These are phyloP conservation scores for Hypholoma fasciculare DNA, from an alignment of 768 basidiomycete species.

Conservation along the genomic window DNA sequence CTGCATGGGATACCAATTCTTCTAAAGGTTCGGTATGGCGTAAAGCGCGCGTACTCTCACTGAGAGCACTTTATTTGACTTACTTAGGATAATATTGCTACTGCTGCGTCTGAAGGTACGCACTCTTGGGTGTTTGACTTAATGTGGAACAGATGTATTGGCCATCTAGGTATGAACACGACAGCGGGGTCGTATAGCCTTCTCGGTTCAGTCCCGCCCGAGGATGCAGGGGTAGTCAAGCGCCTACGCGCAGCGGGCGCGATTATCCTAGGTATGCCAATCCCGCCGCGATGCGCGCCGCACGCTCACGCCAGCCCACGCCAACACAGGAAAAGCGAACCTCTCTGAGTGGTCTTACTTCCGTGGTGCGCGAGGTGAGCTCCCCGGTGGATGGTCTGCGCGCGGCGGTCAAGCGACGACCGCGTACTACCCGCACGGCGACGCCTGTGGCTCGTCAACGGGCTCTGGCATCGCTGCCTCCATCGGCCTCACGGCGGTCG, in stretches of 20 bases:
- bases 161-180: conserved; percentile 40
- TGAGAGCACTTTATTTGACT: not conserved
- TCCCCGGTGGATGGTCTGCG: conserved; percentile 57
- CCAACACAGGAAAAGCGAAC: conserved; percentile 48
- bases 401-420: conserved; percentile 51
- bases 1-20: conserved; percentile 57
- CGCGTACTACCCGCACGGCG: conserved; percentile 50
- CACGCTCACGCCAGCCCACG: not conserved
- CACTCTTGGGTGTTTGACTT: not conserved
- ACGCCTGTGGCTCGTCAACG: conserved; percentile 59
- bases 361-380: conserved; percentile 36
- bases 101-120: conserved; percentile 43
- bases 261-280: conserved; percentile 40
- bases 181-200: conserved; percentile 46
- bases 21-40: conserved; percentile 38
- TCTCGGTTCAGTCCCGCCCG: conserved; percentile 41
- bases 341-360: conserved; percentile 56
- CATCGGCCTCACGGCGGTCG: conserved; percentile 50
- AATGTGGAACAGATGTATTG: not conserved
- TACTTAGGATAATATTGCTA: conserved; percentile 47
- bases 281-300: not conserved
- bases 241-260: conserved; percentile 42
- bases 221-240: conserved; percentile 46
- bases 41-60: not conserved
- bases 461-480: conserved; percentile 58